These are phyloP conservation scores for Juglanconis juglandina DNA, from an alignment of 2,329 filamentous ascomycete species.

Conservation along the genomic window DNA sequence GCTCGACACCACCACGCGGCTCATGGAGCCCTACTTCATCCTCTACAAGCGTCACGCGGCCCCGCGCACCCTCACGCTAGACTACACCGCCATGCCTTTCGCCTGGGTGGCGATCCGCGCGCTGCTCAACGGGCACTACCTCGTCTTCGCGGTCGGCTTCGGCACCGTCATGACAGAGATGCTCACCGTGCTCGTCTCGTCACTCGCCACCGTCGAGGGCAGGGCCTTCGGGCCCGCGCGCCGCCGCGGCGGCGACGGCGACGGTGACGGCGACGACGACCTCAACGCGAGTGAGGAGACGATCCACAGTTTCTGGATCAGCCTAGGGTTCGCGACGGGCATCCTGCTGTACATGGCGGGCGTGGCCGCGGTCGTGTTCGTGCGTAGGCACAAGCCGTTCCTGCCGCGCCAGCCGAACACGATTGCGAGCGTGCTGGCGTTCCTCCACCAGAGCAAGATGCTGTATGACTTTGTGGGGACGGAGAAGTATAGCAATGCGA, in stretches of 20 bases:
- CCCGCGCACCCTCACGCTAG: conserved; percentile 63
- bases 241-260: conserved; percentile 5
- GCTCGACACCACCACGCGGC: conserved; percentile 66
- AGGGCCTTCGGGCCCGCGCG: conserved; percentile 50
- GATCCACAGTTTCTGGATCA: conserved; percentile 61
- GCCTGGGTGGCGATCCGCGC: conserved; percentile 61
- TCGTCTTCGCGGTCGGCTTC: conserved; percentile 66
- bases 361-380: conserved; percentile 58
- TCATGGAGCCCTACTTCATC: conserved; percentile 73
- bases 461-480: conserved; percentile 71
- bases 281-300: conserved; percentile 58
- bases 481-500: conserved; percentile 55
- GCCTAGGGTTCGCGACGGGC: conserved; percentile 56
- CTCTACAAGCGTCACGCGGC: conserved; percentile 64
- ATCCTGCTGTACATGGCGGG: conserved; percentile 65
- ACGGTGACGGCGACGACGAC: conserved; percentile 19
- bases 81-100: conserved; percentile 71
- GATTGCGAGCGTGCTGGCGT: conserved; percentile 71
- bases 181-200: conserved; percentile 65
- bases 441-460: conserved; percentile 79
- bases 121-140: conserved; percentile 59
- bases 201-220: conserved; percentile 63
- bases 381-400: conserved; percentile 64
- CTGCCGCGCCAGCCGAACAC: conserved; percentile 75
- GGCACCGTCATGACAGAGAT: conserved; percentile 72